Base-by-base conservation (phyloP, 495 filamentous ascomycete genomes). In the Glarea lozoyensis region DNA sequence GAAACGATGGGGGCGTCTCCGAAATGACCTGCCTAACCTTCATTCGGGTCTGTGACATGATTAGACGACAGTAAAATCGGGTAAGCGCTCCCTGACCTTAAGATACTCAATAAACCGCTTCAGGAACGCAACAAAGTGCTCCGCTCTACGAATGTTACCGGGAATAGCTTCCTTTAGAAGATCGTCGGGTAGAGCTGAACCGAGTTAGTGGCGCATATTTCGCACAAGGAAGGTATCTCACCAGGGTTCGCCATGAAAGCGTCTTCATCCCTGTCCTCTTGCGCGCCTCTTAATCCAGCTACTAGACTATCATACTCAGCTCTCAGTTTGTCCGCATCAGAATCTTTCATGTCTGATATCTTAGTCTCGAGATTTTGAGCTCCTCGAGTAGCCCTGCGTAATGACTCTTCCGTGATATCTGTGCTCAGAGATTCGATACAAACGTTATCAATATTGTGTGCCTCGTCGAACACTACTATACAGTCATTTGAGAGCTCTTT, bases 371-470 rank as follows among this genome's bases (percentile, higher is more conserved):
- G 70, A 49, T 93, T 95, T 48, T 79, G 79, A 9, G 89, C 92
- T 12, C 93, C 93, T 46, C 86, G 70, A 1, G 87, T 86, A 12
- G 92, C 92, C 64, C 81, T 89, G 20, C 86, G 75, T 31, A 99
- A 58, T 0, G 88, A 94, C 50, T 96, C 92, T 58, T 99, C 87
- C 0, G 88, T 96, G 22, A 99, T 70, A 59, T 99, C 92, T 20
- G 94, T 94, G 55, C 90, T 96, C 16, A 96, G 70, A 10, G 92
- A 94, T 54, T 99, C 92, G 48, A 99, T 99, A 60, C 93, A 97
- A 38, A 99, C 92, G 60, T 99, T 99, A 70, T 99, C 92, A 53
- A 99, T 99, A 49, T 99, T 99, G 62, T 99, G 92, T 15, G 92
- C 92, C 54, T 99, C 92, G 57, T 99, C 92, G 52, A 99, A 99